Conservation (phyloP, 1,284 basidiomycete genomes). For the Violaceomyces palustris region DNA sequence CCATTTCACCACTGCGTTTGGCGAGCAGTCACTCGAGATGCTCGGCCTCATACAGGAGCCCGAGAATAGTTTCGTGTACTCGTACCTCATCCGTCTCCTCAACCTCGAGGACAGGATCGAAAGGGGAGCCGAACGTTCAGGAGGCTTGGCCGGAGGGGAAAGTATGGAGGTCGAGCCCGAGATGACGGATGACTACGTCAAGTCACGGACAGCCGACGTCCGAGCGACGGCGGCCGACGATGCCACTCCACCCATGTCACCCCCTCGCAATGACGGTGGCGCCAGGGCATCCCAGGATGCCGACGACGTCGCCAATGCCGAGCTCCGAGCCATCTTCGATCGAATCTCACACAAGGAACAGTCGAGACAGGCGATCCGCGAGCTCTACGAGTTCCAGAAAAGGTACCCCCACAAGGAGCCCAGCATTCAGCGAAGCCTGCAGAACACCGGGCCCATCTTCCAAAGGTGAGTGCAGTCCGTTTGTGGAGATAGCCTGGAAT, state of each 20-base stretch:
- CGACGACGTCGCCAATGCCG: slow-evolving; percentile 70
- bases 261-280: too few relatives aligned
- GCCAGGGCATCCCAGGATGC: slow-evolving; percentile 1
- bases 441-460: slow-evolving; percentile 55
- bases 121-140: too few relatives aligned
- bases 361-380: slow-evolving; percentile 83
- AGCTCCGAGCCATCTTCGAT: slow-evolving; percentile 75
- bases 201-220: slow-evolving; percentile 6
- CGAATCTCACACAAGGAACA: slow-evolving; percentile 78
- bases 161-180: too few relatives aligned
- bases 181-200: slow-evolving; percentile 68
- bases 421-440: slow-evolving; percentile 62
- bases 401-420: slow-evolving; percentile 80
- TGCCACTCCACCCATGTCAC: slow-evolving; percentile 1
- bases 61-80: slow-evolving; percentile 46
- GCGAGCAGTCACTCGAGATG: slow-evolving; percentile 40
- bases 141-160: too few relatives aligned
- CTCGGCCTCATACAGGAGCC: slow-evolving; percentile 43
- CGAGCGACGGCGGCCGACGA: slow-evolving; percentile 8
- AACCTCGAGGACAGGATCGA: slow-evolving; percentile 51
- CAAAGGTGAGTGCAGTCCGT: too few relatives aligned
- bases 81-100: slow-evolving; percentile 43
- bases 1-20: slow-evolving; percentile 53
- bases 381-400: slow-evolving; percentile 88
- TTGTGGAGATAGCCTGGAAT: slow-evolving; percentile 6